Evolutionary conservation across 2,329 filamentous ascomycete genomes (phyloP).

Genomic region (Beauveria australis): DNA sequence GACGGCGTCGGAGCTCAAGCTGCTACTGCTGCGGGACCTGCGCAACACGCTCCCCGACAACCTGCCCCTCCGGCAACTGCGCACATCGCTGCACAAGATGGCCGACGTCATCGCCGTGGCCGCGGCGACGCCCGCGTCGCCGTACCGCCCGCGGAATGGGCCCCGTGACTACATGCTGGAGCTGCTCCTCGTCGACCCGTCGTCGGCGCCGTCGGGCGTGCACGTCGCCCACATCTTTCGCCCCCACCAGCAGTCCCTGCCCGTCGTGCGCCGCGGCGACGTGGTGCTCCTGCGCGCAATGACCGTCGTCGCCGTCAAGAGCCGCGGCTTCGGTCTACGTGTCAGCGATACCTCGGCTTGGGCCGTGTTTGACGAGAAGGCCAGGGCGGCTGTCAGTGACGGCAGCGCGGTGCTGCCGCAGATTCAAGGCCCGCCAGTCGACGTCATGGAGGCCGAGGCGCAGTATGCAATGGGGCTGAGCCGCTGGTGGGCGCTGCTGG

Average conservation of each 20-base stretch:
- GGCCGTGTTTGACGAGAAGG: slow-evolving; percentile 47
- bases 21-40: slow-evolving; percentile 37
- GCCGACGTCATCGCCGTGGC: slow-evolving; percentile 49
- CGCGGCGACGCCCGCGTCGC: slow-evolving; percentile 40
- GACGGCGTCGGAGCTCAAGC: slow-evolving; percentile 29
- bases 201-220: slow-evolving; percentile 40
- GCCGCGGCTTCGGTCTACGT: slow-evolving; percentile 47
- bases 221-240: slow-evolving; percentile 50
- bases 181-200: slow-evolving; percentile 50
- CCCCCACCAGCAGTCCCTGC: slow-evolving; percentile 48
- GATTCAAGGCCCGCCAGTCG: slow-evolving; percentile 52
- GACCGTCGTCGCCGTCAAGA: slow-evolving; percentile 43
- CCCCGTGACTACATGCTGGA: slow-evolving; percentile 52
- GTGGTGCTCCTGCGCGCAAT: slow-evolving; percentile 51
- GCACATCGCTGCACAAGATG: slow-evolving; percentile 38
- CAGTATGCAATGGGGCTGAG: slow-evolving; percentile 40
- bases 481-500: slow-evolving; percentile 41
- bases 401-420: slow-evolving; percentile 34
- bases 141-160: slow-evolving; percentile 47
- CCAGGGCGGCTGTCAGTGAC: slow-evolving; percentile 16
- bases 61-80: slow-evolving; percentile 42
- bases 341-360: slow-evolving; percentile 50
- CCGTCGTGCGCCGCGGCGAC: slow-evolving; percentile 47
- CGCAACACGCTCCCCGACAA: slow-evolving; percentile 45
- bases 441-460: slow-evolving; percentile 42